Conservation (phyloP, 2,329 filamentous ascomycete species). For the Cercospora canescens region DNA sequence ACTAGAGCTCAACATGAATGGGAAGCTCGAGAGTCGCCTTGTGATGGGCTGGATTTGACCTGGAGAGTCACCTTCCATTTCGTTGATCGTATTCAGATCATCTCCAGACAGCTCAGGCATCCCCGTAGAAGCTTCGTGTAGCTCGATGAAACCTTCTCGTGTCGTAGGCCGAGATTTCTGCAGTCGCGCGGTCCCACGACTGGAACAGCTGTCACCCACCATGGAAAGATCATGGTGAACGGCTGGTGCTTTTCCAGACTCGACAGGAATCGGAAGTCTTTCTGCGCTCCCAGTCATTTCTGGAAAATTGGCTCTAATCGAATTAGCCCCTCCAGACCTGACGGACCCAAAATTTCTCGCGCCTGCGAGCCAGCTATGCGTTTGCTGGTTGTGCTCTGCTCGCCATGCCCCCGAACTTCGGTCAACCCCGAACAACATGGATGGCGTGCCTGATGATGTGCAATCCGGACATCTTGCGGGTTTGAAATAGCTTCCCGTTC, state of each 20-base stretch:
- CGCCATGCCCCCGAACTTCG: constrained; percentile 4
- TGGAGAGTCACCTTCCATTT: constrained; percentile 11
- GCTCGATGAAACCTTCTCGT: not conserved
- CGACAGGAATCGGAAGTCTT: constrained; percentile 2
- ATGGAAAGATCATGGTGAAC: not conserved
- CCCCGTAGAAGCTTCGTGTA: not conserved
- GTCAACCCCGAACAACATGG: not conserved
- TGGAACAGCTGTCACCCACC: not conserved
- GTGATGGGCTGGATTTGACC: not conserved
- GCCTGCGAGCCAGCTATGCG: constrained; percentile 9
- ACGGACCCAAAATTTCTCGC: not conserved
- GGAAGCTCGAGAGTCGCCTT: constrained; percentile 6
- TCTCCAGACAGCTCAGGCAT: constrained; percentile 8
- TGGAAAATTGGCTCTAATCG: constrained; percentile 5
- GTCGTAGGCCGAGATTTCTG: constrained; percentile 12
- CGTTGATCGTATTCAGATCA: constrained; percentile 8
- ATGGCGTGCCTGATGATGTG: not conserved
- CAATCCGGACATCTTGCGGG: constrained; percentile 12
- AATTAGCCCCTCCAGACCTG: not conserved
- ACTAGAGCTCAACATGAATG: constrained; percentile 4
- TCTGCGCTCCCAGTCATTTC: constrained; percentile 10
- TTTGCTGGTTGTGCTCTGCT: not conserved
- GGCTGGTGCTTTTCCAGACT: not conserved
- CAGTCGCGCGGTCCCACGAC: constrained; percentile 1
- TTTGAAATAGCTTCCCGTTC: constrained; percentile 13